A percentile compares a stretch with the other conserved stretches of the same genome.
Evolutionary conservation across 2,329 filamentous ascomycete species (phyloP).

Genomic region (Ophiostoma sp.): DNA sequence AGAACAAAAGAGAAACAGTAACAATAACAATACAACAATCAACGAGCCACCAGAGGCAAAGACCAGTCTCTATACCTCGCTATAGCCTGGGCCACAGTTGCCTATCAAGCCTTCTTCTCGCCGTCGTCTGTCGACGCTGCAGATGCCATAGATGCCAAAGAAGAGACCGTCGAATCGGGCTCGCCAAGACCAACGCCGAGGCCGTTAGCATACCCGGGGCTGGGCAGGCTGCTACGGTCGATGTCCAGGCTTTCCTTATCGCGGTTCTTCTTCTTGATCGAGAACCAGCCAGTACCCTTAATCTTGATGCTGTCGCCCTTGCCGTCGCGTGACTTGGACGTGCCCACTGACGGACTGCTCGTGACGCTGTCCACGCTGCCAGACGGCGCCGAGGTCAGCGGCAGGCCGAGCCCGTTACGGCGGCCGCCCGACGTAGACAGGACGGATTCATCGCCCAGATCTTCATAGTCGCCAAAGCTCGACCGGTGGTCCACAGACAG

Average conservation of each 20-base stretch:
- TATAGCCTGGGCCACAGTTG: no score
- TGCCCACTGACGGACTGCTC: slow-evolving; percentile 52
- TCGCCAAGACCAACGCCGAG: slow-evolving; percentile 16
- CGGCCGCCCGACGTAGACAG: slow-evolving; percentile 22
- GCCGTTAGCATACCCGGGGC: slow-evolving; percentile 9
- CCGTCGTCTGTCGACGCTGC: slow-evolving; percentile 19
- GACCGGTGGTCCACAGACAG: slow-evolving; percentile 48
- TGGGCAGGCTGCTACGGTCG: slow-evolving; percentile 36
- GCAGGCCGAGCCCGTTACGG: slow-evolving; percentile 30
- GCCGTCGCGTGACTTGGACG: slow-evolving; percentile 38
- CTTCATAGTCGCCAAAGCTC: slow-evolving; percentile 53
- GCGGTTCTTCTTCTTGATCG: slow-evolving; percentile 56
- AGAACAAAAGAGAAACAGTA: not conserved
- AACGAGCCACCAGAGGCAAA: not conserved
- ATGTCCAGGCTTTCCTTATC: slow-evolving; percentile 53
- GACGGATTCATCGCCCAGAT: slow-evolving; percentile 42
- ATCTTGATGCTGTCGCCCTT: slow-evolving; percentile 39
- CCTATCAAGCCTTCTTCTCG: slow-evolving; percentile 14
- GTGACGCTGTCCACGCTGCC: slow-evolving; percentile 8
- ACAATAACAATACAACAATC: slow-evolving; percentile 2
- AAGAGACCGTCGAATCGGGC: slow-evolving; percentile 23
- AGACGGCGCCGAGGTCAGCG: slow-evolving; percentile 8
- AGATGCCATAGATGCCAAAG: slow-evolving; percentile 17
- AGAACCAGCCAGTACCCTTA: slow-evolving; percentile 42
- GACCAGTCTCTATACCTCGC: not conserved